These are phyloP conservation scores for Penicillium crustosum DNA, from an alignment of 2,329 filamentous ascomycete species.

Conservation along the genomic window DNA sequence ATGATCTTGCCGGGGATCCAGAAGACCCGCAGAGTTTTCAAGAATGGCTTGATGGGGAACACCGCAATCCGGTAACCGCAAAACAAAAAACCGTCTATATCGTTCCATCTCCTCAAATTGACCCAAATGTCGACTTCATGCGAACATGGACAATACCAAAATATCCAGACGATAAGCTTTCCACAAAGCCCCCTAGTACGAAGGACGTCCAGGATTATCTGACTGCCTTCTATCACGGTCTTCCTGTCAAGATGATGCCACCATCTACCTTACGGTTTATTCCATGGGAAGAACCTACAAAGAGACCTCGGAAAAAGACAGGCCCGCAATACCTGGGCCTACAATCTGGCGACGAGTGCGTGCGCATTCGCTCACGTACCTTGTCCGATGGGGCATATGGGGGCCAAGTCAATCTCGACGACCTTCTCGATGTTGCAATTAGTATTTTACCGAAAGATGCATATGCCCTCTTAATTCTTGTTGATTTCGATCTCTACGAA, in stretches of 20 bases:
- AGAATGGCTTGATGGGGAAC: conserved; percentile 49
- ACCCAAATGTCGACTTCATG: conserved; percentile 41
- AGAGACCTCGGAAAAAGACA: not conserved
- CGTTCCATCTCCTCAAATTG: conserved; percentile 47
- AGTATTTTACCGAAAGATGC: conserved; percentile 57
- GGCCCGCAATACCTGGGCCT: conserved; percentile 50
- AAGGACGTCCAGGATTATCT: conserved; percentile 47
- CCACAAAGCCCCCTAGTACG: conserved; percentile 15
- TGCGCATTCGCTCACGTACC: conserved; percentile 54
- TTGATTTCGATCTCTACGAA: conserved; percentile 65
- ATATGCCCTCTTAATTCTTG: conserved; percentile 58
- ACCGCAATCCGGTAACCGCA: conserved; percentile 52
- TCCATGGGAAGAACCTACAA: conserved; percentile 45
- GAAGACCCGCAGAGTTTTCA: conserved; percentile 54
- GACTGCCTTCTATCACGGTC: conserved; percentile 54
- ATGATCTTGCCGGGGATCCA: conserved; percentile 58
- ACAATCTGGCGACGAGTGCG: conserved; percentile 35
- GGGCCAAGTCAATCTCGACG: conserved; percentile 55
- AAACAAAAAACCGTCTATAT: conserved; percentile 56
- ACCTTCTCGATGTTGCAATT: conserved; percentile 60
- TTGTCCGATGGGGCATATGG: conserved; percentile 50
- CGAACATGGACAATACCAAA: conserved; percentile 42
- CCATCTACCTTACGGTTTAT: conserved; percentile 46
- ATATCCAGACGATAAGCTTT: conserved; percentile 19
- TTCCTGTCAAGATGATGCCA: conserved; percentile 51